These are phyloP conservation scores for Melanomma pulvis-pyrius DNA, from an alignment of 495 filamentous ascomycete genomes.

Conservation along the genomic window DNA sequence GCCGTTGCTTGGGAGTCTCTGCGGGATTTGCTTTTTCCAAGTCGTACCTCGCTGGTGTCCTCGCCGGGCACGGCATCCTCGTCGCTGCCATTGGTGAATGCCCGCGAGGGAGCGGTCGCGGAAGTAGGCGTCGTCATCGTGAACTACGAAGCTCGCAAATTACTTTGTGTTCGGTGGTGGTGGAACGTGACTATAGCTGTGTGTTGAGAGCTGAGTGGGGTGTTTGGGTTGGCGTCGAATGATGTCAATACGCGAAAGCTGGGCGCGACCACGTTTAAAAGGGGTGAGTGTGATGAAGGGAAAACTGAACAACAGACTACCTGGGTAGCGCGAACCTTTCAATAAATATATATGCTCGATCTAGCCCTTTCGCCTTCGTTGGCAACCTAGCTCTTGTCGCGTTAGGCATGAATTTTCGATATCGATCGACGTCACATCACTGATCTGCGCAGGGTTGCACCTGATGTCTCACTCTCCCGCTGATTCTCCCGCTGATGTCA, in stretches of 20 bases:
- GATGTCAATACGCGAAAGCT: conserved; percentile 4
- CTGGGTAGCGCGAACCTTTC: neutral
- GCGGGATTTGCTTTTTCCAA: neutral
- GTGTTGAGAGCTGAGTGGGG: neutral
- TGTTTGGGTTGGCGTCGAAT: neutral
- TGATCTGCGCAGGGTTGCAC: conserved; percentile 7
- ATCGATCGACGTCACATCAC: conserved; percentile 9
- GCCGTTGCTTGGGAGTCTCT: neutral
- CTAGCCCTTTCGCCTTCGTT: neutral
- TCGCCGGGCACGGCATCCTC: conserved; percentile 70
- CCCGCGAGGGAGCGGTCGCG: conserved; percentile 34
- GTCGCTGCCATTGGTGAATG: conserved; percentile 45
- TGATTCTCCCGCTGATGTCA: conserved; percentile 9
- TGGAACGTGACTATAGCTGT: neutral
- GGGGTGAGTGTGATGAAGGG: neutral
- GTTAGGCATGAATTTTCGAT: neutral
- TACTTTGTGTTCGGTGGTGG: neutral
- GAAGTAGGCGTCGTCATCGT: conserved; percentile 33
- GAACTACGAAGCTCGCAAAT: neutral
- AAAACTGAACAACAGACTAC: neutral
- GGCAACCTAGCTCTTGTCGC: neutral
- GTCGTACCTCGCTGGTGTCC: conserved; percentile 74
- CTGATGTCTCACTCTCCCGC: neutral
- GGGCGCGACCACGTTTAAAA: neutral
- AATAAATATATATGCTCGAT: neutral